Percentiles rank a stretch among this genome's conserved stretches.
phyloP scores from a whole-genome alignment of 495 filamentous ascomycete species.

The Aspergillus panamensis region DNA sequence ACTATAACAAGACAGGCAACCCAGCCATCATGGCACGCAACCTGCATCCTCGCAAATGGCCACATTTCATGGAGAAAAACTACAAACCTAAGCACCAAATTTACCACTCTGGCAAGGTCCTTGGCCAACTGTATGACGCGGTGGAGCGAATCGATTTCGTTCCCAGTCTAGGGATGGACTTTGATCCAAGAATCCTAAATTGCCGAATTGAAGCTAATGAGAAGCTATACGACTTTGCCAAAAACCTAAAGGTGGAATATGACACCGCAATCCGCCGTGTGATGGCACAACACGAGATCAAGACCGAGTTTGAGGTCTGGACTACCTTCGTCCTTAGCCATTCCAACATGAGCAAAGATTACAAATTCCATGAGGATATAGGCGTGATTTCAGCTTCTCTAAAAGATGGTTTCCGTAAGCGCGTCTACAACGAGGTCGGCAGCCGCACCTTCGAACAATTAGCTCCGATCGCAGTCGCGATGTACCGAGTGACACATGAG shows the following conservation, averaged over 20 bases:
- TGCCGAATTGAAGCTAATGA: slow-evolving; percentile 53
- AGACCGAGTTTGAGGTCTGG: slow-evolving; percentile 89
- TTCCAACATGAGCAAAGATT: slow-evolving; percentile 62
- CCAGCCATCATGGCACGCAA: slow-evolving; percentile 63
- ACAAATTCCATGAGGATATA: slow-evolving; percentile 82
- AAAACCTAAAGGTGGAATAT: slow-evolving; percentile 69
- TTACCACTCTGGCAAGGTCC: slow-evolving; percentile 67
- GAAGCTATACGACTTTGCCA: slow-evolving; percentile 52
- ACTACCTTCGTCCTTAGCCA: slow-evolving; percentile 77
- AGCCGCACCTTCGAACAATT: slow-evolving; percentile 55
- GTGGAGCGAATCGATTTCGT: slow-evolving; percentile 65
- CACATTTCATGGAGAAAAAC: slow-evolving; percentile 89
- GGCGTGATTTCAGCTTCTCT: slow-evolving; percentile 60
- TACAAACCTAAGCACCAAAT: slow-evolving; percentile 43
- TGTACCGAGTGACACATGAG: slow-evolving; percentile 78
- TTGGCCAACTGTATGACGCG: slow-evolving; percentile 80
- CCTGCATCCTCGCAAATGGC: slow-evolving; percentile 60
- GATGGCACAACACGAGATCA: slow-evolving; percentile 82
- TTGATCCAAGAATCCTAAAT: slow-evolving; percentile 74
- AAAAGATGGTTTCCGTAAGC: slow-evolving; percentile 60
- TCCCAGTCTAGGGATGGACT: slow-evolving; percentile 63
- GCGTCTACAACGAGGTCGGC: slow-evolving; percentile 61
- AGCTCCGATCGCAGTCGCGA: slow-evolving; percentile 73
- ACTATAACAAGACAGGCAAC: slow-evolving; percentile 87
- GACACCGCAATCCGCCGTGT: slow-evolving; percentile 73